Conservation (phyloP, 352 stramenopile genomes). For the Globisporangium nunn region DNA sequence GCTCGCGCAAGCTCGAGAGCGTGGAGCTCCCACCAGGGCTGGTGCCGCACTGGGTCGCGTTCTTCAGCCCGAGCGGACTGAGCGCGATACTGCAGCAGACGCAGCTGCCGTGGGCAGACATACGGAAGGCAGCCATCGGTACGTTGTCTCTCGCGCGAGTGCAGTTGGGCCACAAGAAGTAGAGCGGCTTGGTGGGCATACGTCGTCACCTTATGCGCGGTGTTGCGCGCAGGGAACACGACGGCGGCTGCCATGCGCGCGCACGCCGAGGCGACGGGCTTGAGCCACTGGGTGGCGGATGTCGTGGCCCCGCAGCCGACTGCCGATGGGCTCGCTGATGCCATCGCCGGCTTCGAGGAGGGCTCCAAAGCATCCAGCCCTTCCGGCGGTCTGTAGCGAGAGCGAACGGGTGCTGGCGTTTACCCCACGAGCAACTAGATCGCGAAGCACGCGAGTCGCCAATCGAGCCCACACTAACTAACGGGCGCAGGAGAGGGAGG, state of each 20-base stretch:
- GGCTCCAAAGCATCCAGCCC: neutral
- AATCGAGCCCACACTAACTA: too few relatives aligned
- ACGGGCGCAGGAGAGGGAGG: neutral
- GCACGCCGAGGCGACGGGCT: conserved; percentile 27
- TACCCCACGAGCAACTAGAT: too few relatives aligned
- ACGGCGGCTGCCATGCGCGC: conserved; percentile 46
- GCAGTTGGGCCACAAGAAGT: too few relatives aligned
- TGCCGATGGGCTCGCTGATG: conserved; percentile 38
- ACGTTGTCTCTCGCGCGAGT: conserved; percentile 3
- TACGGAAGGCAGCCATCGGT: conserved; percentile 78
- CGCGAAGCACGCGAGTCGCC: too few relatives aligned
- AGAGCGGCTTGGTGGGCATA: too few relatives aligned
- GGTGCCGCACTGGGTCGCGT: conserved; percentile 58
- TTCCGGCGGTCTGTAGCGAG: neutral
- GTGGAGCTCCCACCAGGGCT: conserved; percentile 34
- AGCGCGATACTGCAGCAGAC: conserved; percentile 39
- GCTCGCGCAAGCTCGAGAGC: conserved; percentile 36
- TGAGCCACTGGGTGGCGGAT: conserved; percentile 39
- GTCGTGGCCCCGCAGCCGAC: conserved; percentile 51
- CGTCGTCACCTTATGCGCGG: too few relatives aligned
- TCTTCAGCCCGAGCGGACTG: conserved; percentile 79
- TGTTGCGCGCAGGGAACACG: conserved; percentile 42
- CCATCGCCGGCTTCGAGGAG: conserved; percentile 40
- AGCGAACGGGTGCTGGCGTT: too few relatives aligned
- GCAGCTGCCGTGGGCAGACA: conserved; percentile 33